Percentiles rank a stretch among this genome's conserved stretches.
These are phyloP conservation scores for Eucalyptus regnans DNA, from an alignment of 345 rosid species.

Conservation along the genomic window DNA sequence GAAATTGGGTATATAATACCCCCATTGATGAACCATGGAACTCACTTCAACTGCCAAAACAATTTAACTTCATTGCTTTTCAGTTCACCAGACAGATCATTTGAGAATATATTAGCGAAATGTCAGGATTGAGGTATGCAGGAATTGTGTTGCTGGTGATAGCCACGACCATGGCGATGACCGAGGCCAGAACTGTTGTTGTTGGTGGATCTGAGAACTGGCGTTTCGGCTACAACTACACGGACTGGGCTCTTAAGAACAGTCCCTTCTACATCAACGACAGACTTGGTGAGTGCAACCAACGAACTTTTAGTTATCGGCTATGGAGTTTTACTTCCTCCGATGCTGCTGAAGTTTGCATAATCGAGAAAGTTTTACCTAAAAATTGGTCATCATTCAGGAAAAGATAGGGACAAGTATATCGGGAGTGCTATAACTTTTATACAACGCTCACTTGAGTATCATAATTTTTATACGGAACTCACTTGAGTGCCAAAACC, in stretches of 20 bases:
- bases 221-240: conserved; percentile 6
- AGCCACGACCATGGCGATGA: neutral
- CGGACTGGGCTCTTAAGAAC: conserved; percentile 5
- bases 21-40: neutral
- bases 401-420: neutral
- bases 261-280: conserved; percentile 10
- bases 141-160: neutral
- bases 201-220: conserved; percentile 11
- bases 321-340: neutral
- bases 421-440: too few species aligned
- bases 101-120: neutral
- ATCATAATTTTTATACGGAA: too few species aligned
- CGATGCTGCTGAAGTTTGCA: neutral
- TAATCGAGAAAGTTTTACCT: neutral
- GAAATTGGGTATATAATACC: neutral
- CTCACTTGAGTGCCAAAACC: too few species aligned
- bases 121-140: neutral
- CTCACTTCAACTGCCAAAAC: neutral
- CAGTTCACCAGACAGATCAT: neutral
- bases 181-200: neutral
- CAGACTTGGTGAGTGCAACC: neutral
- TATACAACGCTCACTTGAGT: accelerated
- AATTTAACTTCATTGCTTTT: neutral
- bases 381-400: neutral
- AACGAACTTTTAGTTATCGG: neutral